These are phyloP conservation scores for Paspalum vaginatum DNA, from an alignment of 176 grass and related monocot species.

Conservation along the genomic window DNA sequence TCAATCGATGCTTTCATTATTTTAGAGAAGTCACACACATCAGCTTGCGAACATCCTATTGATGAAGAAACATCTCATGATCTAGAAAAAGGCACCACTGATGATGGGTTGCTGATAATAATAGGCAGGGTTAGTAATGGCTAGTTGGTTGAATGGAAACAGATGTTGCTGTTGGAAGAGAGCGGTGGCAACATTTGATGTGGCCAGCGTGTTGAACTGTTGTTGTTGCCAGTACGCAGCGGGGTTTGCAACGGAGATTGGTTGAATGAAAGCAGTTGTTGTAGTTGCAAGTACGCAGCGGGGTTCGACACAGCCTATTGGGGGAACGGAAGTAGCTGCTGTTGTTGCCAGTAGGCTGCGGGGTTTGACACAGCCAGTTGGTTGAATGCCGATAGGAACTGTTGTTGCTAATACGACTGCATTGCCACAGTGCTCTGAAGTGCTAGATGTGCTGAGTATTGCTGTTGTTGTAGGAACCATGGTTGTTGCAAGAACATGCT, in stretches of 20 bases:
- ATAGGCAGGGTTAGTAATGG: too few relatives aligned
- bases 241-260: too few relatives aligned
- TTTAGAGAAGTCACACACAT: neutral
- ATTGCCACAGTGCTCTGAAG: neutral
- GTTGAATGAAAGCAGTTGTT: too few relatives aligned
- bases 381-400: neutral
- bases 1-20: neutral
- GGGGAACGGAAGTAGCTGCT: neutral
- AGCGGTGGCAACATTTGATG: too few relatives aligned
- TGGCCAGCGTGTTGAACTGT: too few relatives aligned
- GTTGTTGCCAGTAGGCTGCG: neutral
- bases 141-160: neutral
- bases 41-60: neutral
- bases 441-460: neutral
- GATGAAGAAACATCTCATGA: neutral
- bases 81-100: neutral
- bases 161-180: neutral
- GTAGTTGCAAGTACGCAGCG: too few relatives aligned
- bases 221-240: too few relatives aligned
- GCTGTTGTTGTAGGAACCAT: too few relatives aligned
- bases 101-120: neutral
- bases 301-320: neutral
- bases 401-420: neutral
- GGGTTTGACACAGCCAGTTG: neutral
- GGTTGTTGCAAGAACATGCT: neutral